Evolutionary conservation across 257 asterid species (phyloP), one percentile per base, ranked within the genome.

Genomic region (Solanum habrochaites): DNA sequence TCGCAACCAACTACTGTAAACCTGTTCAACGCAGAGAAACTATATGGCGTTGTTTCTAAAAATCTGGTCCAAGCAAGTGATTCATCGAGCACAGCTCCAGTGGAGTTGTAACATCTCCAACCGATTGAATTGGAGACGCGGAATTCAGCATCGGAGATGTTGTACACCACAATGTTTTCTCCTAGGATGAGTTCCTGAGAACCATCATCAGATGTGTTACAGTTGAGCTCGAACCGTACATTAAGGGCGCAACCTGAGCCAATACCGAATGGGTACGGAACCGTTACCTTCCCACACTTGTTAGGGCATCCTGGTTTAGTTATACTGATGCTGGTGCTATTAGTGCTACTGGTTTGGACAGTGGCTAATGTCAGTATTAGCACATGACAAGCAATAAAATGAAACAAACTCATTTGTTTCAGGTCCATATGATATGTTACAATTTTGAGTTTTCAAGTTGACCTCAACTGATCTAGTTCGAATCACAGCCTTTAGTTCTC

Each of bases 191-290:
- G 82, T 27, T 37, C 10, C 40, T 14, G 52, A 0, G 39, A 37
- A 37, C 39, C 39, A 37, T 37, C 39, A 45, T 73, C 1, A 2
- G 90, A 86, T 13, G 67, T 40, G 85, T 89, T 60, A 92, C 97
- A 94, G 85, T 20, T 49, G 86, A 93, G 86, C 29, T 87, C 88
- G 75, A 90, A 93, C 31, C 52, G 80, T 0, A 82, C 11, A 87
- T 60, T n/a, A 1, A 88, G 1, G 2, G 93, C 88, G 58, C 96
- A 94, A 20, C 82, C 86, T 7, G 93, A 7, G 67, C 93, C 95
- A 23, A 90, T 37, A 69, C 93, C 93, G 39, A 94, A 93, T 3
- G 95, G 95, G 39, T 86, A 94, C 3, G 92, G 94, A 12, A 93
- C 90, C 4, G 93, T 89, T 7, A 91, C 0, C 88, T 91, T 89